These are phyloP conservation scores for Coemansia sp. DNA, from an alignment of 371 early-diverging fungal species.

Conservation along the genomic window DNA sequence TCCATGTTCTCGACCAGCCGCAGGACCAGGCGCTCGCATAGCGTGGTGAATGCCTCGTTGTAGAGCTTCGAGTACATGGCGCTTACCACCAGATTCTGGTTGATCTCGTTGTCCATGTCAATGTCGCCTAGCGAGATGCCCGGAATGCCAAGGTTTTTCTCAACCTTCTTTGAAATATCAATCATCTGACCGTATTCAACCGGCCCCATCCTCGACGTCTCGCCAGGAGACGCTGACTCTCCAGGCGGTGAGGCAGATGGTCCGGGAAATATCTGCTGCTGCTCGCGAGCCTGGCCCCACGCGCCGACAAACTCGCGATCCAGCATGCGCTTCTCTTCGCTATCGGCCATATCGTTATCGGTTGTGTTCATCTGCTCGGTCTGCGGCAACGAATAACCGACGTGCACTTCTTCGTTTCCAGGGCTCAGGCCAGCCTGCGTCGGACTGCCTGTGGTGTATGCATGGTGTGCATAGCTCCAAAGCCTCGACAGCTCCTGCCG, in stretches of 20 bases:
- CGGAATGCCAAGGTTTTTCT: conserved; percentile 39
- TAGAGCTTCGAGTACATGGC: conserved; percentile 46
- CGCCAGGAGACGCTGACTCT: background rate
- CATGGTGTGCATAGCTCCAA: conserved; percentile 30
- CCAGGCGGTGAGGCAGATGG: background rate
- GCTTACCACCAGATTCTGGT: conserved; percentile 38
- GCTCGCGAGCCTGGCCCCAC: background rate
- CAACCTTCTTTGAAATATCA: conserved; percentile 25
- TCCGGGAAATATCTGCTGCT: background rate
- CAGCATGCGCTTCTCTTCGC: background rate
- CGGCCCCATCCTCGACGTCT: conserved; percentile 23
- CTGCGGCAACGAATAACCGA: background rate
- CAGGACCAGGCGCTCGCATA: conserved; percentile 40
- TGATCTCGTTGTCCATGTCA: conserved; percentile 19
- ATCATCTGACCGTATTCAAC: conserved; percentile 32
- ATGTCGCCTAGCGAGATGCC: conserved; percentile 15
- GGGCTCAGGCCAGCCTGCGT: background rate
- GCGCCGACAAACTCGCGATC: background rate
- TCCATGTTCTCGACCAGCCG: conserved; percentile 14
- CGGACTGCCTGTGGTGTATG: conserved; percentile 1
- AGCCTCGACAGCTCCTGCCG: conserved; percentile 19
- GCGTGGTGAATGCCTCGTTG: conserved; percentile 33
- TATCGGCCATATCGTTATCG: background rate
- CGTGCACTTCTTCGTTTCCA: conserved; percentile 2
- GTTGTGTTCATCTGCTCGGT: too few relatives aligned